These are phyloP conservation scores for Rhodotorula sp. DNA, from an alignment of 1,284 basidiomycete species.

Conservation along the genomic window DNA sequence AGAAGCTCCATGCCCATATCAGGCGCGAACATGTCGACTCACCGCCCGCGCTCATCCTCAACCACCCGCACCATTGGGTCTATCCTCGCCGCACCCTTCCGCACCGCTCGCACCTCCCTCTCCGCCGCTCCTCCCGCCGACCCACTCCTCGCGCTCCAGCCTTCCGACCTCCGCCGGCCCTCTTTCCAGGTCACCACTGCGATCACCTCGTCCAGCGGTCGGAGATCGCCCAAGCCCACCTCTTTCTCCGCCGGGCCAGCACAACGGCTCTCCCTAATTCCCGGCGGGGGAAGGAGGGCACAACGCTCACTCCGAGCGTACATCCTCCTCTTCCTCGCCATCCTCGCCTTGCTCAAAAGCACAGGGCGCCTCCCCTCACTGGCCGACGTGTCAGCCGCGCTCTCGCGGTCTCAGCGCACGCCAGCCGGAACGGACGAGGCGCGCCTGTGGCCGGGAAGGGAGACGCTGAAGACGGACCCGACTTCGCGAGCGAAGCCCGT, in stretches of 20 bases:
- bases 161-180: slow-evolving; percentile 8
- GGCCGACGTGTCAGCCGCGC: neutral
- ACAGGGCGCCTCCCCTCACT: neutral
- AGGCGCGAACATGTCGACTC: too few relatives aligned
- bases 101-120: neutral
- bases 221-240: neutral
- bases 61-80: neutral
- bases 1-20: neutral
- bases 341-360: neutral
- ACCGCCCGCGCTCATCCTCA: neutral
- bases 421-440: too few relatives aligned
- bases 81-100: neutral
- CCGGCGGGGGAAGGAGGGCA: neutral
- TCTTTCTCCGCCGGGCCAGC: too few relatives aligned
- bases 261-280: neutral
- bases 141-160: neutral
- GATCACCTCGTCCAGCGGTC: neutral
- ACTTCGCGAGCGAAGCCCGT: too few relatives aligned
- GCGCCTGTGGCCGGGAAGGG: too few relatives aligned
- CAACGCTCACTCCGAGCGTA: neutral
- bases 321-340: neutral
- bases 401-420: too few relatives aligned
- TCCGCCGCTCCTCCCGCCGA: neutral
- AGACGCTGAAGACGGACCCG: too few relatives aligned
- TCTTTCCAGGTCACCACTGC: slow-evolving; percentile 1